Evolutionary conservation across 495 filamentous ascomycete genomes (phyloP).

Genomic region (Hypoxylon fuscum): DNA sequence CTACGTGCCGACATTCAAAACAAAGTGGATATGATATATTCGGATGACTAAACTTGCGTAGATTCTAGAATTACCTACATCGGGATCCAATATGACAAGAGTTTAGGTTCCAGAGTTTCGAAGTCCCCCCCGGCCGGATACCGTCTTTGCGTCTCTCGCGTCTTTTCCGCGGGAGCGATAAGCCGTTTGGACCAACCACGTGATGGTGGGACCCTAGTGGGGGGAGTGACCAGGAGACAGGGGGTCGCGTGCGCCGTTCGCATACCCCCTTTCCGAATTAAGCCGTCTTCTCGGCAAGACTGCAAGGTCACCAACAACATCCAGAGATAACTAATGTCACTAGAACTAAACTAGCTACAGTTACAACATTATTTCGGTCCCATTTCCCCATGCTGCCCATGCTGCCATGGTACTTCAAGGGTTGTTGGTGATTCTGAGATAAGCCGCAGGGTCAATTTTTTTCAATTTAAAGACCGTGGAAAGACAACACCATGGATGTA

Average conservation of each 20-base stretch:
- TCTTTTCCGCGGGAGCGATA: too few relatives aligned
- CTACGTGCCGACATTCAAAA: too few relatives aligned
- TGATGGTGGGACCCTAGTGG: neutral
- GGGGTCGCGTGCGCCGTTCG: neutral
- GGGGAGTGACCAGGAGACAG: neutral
- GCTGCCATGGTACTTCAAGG: neutral
- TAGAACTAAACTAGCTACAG: slow-evolving; percentile 6
- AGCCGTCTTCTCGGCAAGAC: slow-evolving; percentile 14
- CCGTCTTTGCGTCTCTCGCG: too few relatives aligned
- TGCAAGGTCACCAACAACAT: neutral
- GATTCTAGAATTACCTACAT: too few relatives aligned
- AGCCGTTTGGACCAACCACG: neutral
- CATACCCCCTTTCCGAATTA: neutral
- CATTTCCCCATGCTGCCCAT: neutral
- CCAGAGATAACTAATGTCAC: slow-evolving; percentile 13
- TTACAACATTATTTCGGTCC: slow-evolving; percentile 8
- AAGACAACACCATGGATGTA: neutral
- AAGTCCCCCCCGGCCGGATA: too few relatives aligned
- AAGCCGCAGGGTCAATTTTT: slow-evolving; percentile 1
- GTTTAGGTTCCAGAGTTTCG: too few relatives aligned
- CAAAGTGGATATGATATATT: too few relatives aligned
- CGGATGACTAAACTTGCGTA: too few relatives aligned
- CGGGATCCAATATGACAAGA: too few relatives aligned
- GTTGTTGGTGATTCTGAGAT: slow-evolving; percentile 7
- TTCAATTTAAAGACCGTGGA: slow-evolving; percentile 9